Conservation (phyloP, 2,329 filamentous ascomycete genomes). For the Colletotrichum paranaense region DNA sequence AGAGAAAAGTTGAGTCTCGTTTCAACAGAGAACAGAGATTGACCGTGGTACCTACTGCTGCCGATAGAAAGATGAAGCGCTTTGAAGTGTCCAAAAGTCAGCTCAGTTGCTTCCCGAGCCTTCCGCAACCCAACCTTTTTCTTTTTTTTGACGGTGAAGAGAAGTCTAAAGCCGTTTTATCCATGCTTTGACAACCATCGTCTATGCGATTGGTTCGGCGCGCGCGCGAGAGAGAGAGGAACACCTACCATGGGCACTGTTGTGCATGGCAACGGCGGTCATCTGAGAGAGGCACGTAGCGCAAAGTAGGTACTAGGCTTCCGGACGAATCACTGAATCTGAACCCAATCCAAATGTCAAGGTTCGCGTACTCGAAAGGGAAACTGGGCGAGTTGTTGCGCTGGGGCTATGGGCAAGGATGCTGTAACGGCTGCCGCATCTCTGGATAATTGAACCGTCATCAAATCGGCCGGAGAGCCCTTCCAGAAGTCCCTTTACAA, state of each 20-base stretch:
- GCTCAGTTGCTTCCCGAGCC: constrained; percentile 11
- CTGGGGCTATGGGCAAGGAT: constrained; percentile 1
- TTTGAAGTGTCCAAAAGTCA: background rate
- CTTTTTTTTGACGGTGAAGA: background rate
- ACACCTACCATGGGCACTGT: background rate
- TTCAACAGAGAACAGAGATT: constrained; percentile 6
- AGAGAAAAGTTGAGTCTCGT: background rate
- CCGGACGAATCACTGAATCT: constrained; percentile 5
- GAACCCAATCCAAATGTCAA: background rate
- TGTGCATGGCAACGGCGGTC: background rate
- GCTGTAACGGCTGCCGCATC: constrained; percentile 6
- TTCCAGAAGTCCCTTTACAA: background rate
- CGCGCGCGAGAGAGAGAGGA: background rate
- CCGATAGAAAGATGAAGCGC: constrained; percentile 1
- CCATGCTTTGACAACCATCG: background rate
- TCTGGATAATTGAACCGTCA: constrained; percentile 6
- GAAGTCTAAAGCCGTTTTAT: constrained; percentile 2
- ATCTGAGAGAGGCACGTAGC: constrained; percentile 12
- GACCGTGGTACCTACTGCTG: background rate
- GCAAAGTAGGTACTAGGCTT: background rate
- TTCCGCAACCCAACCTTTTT: constrained; percentile 6
- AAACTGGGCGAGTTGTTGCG: background rate
- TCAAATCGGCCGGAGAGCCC: background rate
- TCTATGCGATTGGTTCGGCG: background rate
- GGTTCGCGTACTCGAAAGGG: background rate